Evolutionary conservation across 2,329 filamentous ascomycete genomes (phyloP).

Genomic region (Periconia sp.): DNA sequence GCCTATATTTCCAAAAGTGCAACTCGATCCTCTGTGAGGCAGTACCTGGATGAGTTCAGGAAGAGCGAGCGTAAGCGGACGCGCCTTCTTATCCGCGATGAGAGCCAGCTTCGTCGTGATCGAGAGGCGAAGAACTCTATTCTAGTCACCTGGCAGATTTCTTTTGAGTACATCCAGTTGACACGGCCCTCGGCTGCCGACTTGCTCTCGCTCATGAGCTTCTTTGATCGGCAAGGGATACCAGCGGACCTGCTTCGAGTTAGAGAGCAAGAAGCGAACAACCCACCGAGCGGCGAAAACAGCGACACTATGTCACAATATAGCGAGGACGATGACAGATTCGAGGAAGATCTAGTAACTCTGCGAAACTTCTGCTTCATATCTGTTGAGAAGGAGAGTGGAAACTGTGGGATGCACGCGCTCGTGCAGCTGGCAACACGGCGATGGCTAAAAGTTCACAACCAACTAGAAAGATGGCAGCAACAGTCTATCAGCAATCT

Average conservation of each 20-base stretch:
- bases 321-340: conserved; percentile 8
- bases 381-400: neutral
- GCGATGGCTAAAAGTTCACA: conserved; percentile 10
- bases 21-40: conserved; percentile 10
- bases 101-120: conserved; percentile 37
- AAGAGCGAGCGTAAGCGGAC: conserved; percentile 31
- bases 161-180: conserved; percentile 36
- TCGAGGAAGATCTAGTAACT: conserved; percentile 7
- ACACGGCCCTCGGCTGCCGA: conserved; percentile 40
- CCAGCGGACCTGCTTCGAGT: conserved; percentile 33
- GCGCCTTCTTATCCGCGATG: conserved; percentile 22
- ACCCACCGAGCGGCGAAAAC: neutral
- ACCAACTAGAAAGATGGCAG: conserved; percentile 3
- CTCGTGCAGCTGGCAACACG: conserved; percentile 13
- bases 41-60: conserved; percentile 46
- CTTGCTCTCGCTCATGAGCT: conserved; percentile 52
- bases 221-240: conserved; percentile 50
- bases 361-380: conserved; percentile 11
- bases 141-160: conserved; percentile 40
- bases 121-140: conserved; percentile 38
- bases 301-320: neutral
- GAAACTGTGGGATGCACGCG: conserved; percentile 6
- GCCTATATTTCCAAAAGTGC: conserved; percentile 29
- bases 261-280: neutral
- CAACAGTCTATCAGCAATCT: conserved; percentile 1